Conservation (phyloP, 2,329 filamentous ascomycete species). For the Trematosphaeria pertusa region DNA sequence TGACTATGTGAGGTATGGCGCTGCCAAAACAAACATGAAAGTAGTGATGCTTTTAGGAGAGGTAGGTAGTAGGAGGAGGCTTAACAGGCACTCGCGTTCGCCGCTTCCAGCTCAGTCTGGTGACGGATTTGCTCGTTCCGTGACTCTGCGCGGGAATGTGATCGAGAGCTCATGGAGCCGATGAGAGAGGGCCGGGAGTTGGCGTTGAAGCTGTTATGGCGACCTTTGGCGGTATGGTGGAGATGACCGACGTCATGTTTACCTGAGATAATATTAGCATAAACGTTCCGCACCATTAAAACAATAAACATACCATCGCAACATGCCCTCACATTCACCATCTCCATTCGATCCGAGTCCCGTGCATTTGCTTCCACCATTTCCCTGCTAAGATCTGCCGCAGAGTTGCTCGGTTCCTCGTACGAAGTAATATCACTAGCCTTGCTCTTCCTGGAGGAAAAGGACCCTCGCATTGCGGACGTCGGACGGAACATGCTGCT, state of each 20-base stretch:
- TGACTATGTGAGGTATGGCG: constrained; percentile 26
- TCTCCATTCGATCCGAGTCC: constrained; percentile 82
- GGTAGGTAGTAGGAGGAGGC: constrained; percentile 16
- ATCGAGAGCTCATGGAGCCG: constrained; percentile 43
- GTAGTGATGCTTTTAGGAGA: constrained; percentile 16
- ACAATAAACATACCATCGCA: constrained; percentile 80
- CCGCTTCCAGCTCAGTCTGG: constrained; percentile 34
- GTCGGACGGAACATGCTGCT: constrained; percentile 54
- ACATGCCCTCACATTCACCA: constrained; percentile 96
- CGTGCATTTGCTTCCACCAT: constrained; percentile 80
- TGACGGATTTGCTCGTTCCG: constrained; percentile 32
- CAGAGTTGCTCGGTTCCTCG: constrained; percentile 69
- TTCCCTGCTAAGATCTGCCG: constrained; percentile 77
- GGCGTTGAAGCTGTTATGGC: constrained; percentile 33
- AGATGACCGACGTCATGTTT: constrained; percentile 58
- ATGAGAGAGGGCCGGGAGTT: constrained; percentile 38
- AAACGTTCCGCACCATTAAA: constrained; percentile 5
- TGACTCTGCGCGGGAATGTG: constrained; percentile 37
- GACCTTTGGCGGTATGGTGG: constrained; percentile 37
- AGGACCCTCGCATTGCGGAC: constrained; percentile 55
- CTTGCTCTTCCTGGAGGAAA: constrained; percentile 56
- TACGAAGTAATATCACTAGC: constrained; percentile 47
- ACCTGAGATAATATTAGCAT: constrained; percentile 37
- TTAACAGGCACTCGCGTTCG: constrained; percentile 37
- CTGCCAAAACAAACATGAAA: constrained; percentile 19